Conservation (phyloP, 352 stramenopile genomes). For the Phytopythium oedochilum region DNA sequence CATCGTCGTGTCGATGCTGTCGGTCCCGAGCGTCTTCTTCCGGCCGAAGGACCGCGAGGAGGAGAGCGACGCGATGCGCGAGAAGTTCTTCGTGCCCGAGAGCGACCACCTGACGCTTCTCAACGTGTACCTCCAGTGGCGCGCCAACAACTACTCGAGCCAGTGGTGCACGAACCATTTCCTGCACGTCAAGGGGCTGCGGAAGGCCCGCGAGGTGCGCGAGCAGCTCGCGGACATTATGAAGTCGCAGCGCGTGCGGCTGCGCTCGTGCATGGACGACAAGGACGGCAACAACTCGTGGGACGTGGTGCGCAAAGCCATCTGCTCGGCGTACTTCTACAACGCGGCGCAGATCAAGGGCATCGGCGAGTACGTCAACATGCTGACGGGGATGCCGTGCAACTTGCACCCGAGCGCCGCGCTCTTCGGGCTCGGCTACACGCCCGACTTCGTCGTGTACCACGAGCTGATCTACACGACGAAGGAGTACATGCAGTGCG, state of each 20-base stretch:
- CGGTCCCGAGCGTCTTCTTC: slow-evolving; percentile 96
- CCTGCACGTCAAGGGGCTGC: slow-evolving; percentile 95
- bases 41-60: slow-evolving; percentile 96
- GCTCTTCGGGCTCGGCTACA: slow-evolving; percentile 98
- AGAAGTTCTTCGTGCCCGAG: slow-evolving; percentile 99
- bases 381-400: slow-evolving; percentile 97
- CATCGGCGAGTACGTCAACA: slow-evolving; percentile 99
- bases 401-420: slow-evolving; percentile 96
- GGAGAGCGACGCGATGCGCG: slow-evolving; percentile 95
- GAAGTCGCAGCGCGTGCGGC: slow-evolving; percentile 94
- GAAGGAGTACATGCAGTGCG: slow-evolving; percentile 98
- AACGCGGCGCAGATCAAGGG: slow-evolving; percentile 99
- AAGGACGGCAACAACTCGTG: slow-evolving; percentile 45
- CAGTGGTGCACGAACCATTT: slow-evolving; percentile 96
- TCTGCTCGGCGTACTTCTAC: slow-evolving; percentile 99
- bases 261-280: slow-evolving; percentile 75
- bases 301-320: slow-evolving; percentile 97
- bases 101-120: slow-evolving; percentile 97
- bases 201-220: slow-evolving; percentile 89
- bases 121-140: slow-evolving; percentile 95
- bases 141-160: slow-evolving; percentile 93
- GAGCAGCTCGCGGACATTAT: slow-evolving; percentile 98
- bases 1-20: slow-evolving; percentile 97
- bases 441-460: slow-evolving; percentile 99
- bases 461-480: slow-evolving; percentile 99